Evolutionary conservation across 2,329 filamentous ascomycete genomes (phyloP), one percentile per base, ranked within the genome.

Genomic region (Pseudogymnoascus sp.): DNA sequence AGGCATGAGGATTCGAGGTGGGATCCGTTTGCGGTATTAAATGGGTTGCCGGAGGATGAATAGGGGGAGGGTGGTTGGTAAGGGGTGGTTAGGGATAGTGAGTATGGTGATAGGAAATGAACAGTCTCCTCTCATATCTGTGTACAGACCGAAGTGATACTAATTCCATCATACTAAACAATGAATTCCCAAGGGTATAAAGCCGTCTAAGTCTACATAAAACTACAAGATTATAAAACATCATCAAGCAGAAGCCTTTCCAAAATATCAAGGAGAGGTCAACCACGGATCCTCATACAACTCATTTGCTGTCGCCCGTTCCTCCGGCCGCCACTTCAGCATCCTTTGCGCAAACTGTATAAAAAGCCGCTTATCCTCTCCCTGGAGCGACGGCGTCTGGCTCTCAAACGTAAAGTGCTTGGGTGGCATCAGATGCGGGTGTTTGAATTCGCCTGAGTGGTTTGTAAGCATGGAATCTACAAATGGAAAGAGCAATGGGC

Each of bases 1-100:
- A 79, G 84, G 44, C 80, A 82, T 66, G 68, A 68, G 4, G 80
- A 87, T 67, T 62, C 79, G 1, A 73, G 67, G 2, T 69, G 75
- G 17, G 86, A 88, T 74, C 82, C 82, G 0, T 88, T 86, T 76
- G 80, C 82, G 15, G 73, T 74, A 66, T 19, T 26, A 15, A 60
- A 38, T 40, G 62, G 62, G 15, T 53, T 53, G 44, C 44, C 44
- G 26, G 23, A n/a, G 44, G 44, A 53, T 53, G 59, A 53, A 23
- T 53, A 53, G 44, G 15, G 36, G 6, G n/a, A 0, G 2, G 35
- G 33, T 36, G 33, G 3, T 15, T 2, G 38, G 38, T 42, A 19
- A 21, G 3, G 17, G 8, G 23, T 28, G 15, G 44, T 17, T 50
- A 6, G 9, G 44, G 15, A 28, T 28, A 50, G 13, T 28, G 8